Base-by-base conservation (phyloP, 2,329 filamentous ascomycete species). In the Xylariomycetidae sp. region DNA sequence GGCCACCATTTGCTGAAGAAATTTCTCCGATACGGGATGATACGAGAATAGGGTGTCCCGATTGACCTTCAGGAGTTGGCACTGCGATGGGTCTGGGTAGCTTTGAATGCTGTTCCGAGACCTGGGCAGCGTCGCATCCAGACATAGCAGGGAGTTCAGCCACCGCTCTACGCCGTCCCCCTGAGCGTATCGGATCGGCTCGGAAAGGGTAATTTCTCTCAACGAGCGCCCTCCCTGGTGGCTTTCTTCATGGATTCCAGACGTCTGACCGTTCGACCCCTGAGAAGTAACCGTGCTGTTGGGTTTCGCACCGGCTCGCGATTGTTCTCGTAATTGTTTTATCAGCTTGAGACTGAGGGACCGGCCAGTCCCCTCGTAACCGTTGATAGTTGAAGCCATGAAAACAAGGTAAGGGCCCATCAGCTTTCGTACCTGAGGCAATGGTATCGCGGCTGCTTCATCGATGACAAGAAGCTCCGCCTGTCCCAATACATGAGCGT, bases 311-410 rank as follows among this genome's bases (percentile, higher is more conserved):
- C 72, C 73, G 25, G 79, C 78, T 49, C 85, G 74, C 20, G 90
- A 94, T 57, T 98, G 89, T 52, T 98, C 90, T 38, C 92, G 82
- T 16, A 98, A 77, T 62, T 98, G 90, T 59, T 97, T 94, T 45
- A 98, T 96, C 46, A 98, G 73, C 66, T 98, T 98, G 34, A 98
- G 69, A 1, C 92, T 97, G 5, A 98, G 72, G 1, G 92, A 97
- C 37, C 92, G 80, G 25, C 92, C 92, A 6, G 92, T 98, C 36
- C 92, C 92, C 66, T 98, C 92, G 58, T 98, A 98, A 38, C 92
- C 92, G 56, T 97, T 97, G 66, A 98, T 96, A 2, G 92, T 98
- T 1, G 92, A 98, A 1, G 94, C 88, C 92, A 98, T 97, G 63
- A 98, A 98, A 7, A 97, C 88, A 23, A 98, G 70, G 61, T 98